Percentiles rank a stretch among this genome's conserved stretches.
These are phyloP conservation scores for Sporobolus alterniflorus DNA, from an alignment of 202 grass and related monocot species.

Conservation along the genomic window DNA sequence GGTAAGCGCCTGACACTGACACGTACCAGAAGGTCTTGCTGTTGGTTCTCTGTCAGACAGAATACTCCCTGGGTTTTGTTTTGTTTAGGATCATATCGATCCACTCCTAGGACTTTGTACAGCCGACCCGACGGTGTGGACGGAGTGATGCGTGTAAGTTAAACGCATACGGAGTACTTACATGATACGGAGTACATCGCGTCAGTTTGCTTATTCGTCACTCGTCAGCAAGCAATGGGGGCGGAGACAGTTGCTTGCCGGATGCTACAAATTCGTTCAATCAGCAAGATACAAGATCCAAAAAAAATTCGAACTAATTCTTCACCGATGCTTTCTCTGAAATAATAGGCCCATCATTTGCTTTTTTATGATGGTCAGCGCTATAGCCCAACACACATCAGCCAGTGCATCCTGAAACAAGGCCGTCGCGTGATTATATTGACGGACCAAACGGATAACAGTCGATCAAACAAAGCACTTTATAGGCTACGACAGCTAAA, in stretches of 20 bases:
- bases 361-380: too few relatives aligned
- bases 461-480: slow-evolving; percentile 10
- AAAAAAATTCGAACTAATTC: too few relatives aligned
- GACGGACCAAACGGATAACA: too few relatives aligned
- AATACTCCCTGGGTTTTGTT: too few relatives aligned
- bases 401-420: neutral
- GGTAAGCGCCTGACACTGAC: neutral
- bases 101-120: neutral
- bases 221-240: neutral
- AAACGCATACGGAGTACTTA: too few relatives aligned
- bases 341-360: neutral
- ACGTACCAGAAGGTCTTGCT: neutral
- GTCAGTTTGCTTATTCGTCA: neutral
- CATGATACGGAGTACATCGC: too few relatives aligned
- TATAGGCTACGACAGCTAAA: slow-evolving; percentile 2
- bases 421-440: too few relatives aligned
- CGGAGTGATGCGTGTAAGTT: neutral
- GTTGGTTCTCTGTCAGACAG: neutral
- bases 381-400: too few relatives aligned
- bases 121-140: neutral
- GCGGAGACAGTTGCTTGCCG: neutral
- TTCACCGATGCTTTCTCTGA: neutral
- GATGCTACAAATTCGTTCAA: neutral
- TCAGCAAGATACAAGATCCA: too few relatives aligned
- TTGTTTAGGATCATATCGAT: too few relatives aligned